A percentile compares a stretch with the other conserved stretches of the same genome.
Conservation (phyloP, 2,329 filamentous ascomycete species). For the Phyllosticta citriasiana region DNA sequence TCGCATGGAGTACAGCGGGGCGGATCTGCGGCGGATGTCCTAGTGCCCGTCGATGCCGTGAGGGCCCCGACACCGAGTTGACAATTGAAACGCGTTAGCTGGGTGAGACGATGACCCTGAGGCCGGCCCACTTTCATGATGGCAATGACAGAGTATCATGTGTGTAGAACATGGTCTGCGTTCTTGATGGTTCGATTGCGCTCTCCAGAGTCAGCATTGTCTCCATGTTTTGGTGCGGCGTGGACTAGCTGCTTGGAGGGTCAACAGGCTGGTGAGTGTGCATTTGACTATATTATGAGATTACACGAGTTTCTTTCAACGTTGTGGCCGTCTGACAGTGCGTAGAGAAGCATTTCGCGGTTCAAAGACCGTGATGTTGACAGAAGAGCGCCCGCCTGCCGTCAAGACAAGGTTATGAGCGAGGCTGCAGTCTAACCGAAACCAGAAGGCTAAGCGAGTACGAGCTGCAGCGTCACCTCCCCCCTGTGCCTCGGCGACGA, state of each 20-base stretch:
- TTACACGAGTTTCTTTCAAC: no score
- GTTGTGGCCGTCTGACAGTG: no score
- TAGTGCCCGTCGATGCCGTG: background rate
- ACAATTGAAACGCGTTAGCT: background rate
- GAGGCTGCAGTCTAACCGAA: background rate
- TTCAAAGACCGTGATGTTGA: background rate
- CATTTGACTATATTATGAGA: no score
- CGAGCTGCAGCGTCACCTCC: no score
- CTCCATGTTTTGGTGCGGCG: no score
- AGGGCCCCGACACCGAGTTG: background rate
- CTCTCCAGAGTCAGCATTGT: no score
- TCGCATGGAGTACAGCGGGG: background rate
- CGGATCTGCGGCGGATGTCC: background rate
- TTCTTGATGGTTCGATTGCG: no score
- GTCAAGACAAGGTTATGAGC: background rate
- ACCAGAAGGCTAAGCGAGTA: background rate
- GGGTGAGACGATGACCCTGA: background rate
- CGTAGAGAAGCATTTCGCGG: no score
- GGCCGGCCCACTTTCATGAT: background rate
- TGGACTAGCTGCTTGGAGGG: no score
- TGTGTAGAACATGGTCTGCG: no score
- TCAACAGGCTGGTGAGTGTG: no score
- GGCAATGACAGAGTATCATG: background rate
- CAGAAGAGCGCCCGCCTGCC: background rate
- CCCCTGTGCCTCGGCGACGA: constrained; percentile 16